Evolutionary conservation across 169 alveolate species (phyloP), one percentile per base, ranked within the genome.

Genomic region (Eimeria acervulina): DNA sequence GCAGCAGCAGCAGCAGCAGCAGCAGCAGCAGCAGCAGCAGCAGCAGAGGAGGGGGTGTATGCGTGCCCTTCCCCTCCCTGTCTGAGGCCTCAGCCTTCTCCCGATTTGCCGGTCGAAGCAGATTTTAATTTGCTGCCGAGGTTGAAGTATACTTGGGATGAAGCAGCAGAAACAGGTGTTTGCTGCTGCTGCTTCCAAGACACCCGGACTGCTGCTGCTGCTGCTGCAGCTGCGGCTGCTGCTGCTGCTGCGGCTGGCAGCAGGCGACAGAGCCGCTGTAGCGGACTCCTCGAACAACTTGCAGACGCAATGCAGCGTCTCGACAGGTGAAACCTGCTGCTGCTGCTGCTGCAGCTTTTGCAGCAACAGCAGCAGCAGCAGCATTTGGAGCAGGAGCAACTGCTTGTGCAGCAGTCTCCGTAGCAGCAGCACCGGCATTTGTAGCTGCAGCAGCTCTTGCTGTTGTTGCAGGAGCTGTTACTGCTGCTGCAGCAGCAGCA

Each of bases 1-100:
- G 84, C 84, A 72, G 84, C 84, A 36, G 51, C 84, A 72, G 42
- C 84, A 72, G 51, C 84, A 72, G 38, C 84, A 72, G 51, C 47
- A 72, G 84, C 52, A 72, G 51, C 84, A 72, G 83, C 83, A 72
- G 83, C 47, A 72, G 84, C 84, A 72, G 51, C 84, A 72, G 84
- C 47, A 72, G 84, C 84, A 72, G 84, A 40, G 28, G 84, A 23
- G 42, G 84, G 26, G 6, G 84, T 38, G 10, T 72, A 72, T 72
- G 33, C 40, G 38, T 78, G 89, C 12, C 89, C 89, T 0, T 40
- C 89, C 23, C 31, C 89, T 0, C 89, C 89, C 59, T 23, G 89
- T 31, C 63, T 78, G 66, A 10, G 66, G 21, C 89, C 89, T 59
- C 89, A 40, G 63, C 89, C 89, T n/a, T 55, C 89, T 2, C 89